Evolutionary conservation across 257 asterid genomes (phyloP).

Genomic region (Lavandula angustifolia): DNA sequence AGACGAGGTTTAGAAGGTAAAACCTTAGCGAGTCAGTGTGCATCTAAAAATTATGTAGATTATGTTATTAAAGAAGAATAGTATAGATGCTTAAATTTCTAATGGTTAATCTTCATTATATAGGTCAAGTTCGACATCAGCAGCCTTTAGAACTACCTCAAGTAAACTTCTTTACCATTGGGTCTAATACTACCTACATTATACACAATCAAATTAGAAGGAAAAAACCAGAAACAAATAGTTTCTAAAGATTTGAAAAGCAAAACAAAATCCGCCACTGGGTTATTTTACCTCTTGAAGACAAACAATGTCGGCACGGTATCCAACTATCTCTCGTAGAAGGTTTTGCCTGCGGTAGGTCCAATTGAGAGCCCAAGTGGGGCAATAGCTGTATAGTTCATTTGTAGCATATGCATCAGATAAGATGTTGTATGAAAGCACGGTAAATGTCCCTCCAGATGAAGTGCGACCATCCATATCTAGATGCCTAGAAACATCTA

Average conservation of each 20-base stretch:
- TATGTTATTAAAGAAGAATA: background rate
- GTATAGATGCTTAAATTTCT: background rate
- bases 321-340: slow-evolving; percentile 89
- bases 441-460: slow-evolving; percentile 79
- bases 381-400: slow-evolving; percentile 84
- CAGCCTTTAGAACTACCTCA: slow-evolving; percentile 7
- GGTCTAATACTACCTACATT: slow-evolving; percentile 1
- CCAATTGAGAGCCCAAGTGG: slow-evolving; percentile 99
- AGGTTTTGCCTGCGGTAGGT: slow-evolving; percentile 92
- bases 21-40: slow-evolving; percentile 4
- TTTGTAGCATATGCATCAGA: slow-evolving; percentile 72
- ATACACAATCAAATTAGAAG: slow-evolving; percentile 11
- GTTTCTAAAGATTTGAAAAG: slow-evolving; percentile 14
- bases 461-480: slow-evolving; percentile 60
- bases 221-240: slow-evolving; percentile 10
- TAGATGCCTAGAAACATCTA: slow-evolving; percentile 63
- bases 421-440: slow-evolving; percentile 90
- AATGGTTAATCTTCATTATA: slow-evolving; percentile 8
- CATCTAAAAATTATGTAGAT: slow-evolving; percentile 7
- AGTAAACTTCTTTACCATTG: background rate
- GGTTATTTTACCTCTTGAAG: slow-evolving; percentile 84
- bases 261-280: slow-evolving; percentile 7
- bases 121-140: background rate
- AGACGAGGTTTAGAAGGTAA: background rate
- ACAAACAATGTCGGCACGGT: slow-evolving; percentile 89